A percentile compares a stretch with the other conserved stretches of the same genome.
phyloP scores from a whole-genome alignment of 768 basidiomycete species.

The Boletus bicolor region DNA sequence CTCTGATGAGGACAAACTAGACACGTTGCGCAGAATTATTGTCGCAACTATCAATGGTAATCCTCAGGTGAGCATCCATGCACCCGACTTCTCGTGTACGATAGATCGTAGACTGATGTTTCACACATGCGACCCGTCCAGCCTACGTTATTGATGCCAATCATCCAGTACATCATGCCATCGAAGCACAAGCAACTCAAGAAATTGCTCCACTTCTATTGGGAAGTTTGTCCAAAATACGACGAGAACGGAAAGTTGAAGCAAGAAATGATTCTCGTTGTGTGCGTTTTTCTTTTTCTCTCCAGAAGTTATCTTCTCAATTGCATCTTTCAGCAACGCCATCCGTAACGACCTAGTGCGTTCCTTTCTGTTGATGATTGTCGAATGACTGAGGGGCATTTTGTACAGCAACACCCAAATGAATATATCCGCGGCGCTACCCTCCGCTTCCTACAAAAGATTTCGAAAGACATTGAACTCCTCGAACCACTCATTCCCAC shows the following conservation, averaged over 20 bases:
- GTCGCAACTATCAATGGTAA: constrained; percentile 93
- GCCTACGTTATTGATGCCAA: constrained; percentile 94
- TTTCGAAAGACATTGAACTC: constrained; percentile 87
- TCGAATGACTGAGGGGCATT: background rate
- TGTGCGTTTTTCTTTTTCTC: constrained; percentile 55
- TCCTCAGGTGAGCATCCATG: constrained; percentile 60
- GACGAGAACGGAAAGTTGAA: constrained; percentile 96
- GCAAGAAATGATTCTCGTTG: constrained; percentile 99
- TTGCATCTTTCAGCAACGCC: constrained; percentile 64
- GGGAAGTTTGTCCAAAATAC: constrained; percentile 97
- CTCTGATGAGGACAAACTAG: constrained; percentile 93
- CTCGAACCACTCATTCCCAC: constrained; percentile 95
- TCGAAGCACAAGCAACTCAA: constrained; percentile 94
- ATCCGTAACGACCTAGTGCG: constrained; percentile 95
- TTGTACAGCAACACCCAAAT: constrained; percentile 90
- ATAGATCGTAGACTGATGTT: background rate
- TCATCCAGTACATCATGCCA: constrained; percentile 97
- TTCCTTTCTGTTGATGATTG: constrained; percentile 8
- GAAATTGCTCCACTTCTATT: constrained; percentile 94
- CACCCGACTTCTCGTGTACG: background rate
- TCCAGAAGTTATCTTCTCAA: constrained; percentile 9
- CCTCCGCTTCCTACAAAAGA: constrained; percentile 93
- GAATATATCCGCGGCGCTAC: constrained; percentile 99
- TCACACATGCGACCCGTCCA: constrained; percentile 28
- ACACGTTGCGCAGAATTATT: constrained; percentile 93